A percentile compares a stretch with the other conserved stretches of the same genome.
Evolutionary conservation across 208 protist genomes (phyloP).

Genomic region (Acanthamoeba culbertsoni): DNA sequence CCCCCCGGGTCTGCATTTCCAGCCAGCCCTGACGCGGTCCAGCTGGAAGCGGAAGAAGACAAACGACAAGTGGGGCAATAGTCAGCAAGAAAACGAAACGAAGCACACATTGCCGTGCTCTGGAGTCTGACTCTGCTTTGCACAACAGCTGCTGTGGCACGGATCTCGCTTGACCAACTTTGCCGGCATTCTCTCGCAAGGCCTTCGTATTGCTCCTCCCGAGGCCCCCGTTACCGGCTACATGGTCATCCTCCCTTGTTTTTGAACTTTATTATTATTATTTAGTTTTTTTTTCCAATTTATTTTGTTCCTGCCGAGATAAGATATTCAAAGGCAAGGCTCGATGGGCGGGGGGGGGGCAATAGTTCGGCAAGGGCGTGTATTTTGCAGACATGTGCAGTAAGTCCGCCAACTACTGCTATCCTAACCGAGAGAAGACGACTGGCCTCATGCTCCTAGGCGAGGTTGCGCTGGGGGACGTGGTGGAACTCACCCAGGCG

Average conservation of each 20-base stretch:
- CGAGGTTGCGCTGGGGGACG: slow-evolving; percentile 66
- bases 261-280: not conserved
- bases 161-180: slow-evolving; percentile 70
- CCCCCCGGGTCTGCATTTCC: too few species aligned
- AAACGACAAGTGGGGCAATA: too few species aligned
- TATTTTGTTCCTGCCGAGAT: not conserved
- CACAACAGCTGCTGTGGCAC: slow-evolving; percentile 68
- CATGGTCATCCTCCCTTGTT: slow-evolving; percentile 59
- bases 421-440: not conserved
- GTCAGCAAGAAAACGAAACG: not conserved
- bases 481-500: not conserved
- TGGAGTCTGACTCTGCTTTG: not conserved
- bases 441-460: slow-evolving; percentile 60
- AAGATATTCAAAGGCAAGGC: not conserved
- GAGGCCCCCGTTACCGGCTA: slow-evolving; percentile 75
- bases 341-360: too few species aligned
- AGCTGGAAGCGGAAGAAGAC: too few species aligned
- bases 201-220: slow-evolving; percentile 74
- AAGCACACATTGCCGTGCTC: not conserved
- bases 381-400: slow-evolving; percentile 59
- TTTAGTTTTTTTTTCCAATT: not conserved
- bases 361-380: slow-evolving; percentile 74
- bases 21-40: too few species aligned
- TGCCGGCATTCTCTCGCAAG: slow-evolving; percentile 73
- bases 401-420: slow-evolving; percentile 64